Evolutionary conservation across 257 asterid genomes (phyloP), one percentile per base, ranked within the genome.

Genomic region (Jacaranda copaia): DNA sequence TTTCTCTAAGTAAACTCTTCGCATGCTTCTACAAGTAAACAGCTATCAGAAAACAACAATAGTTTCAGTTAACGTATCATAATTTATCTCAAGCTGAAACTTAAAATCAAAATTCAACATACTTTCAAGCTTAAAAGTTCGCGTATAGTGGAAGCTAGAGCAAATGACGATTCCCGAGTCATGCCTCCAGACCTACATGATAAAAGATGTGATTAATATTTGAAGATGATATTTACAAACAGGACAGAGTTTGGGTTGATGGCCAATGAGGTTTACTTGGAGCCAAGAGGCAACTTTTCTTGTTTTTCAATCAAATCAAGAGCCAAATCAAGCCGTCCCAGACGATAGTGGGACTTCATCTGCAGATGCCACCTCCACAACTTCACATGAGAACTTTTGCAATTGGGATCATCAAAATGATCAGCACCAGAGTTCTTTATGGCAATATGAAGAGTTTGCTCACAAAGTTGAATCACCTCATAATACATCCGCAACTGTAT

Each of bases 331-430:
- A 96, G 96, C 87, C 77, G 90, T 68, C 98, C 99, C 76, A 85
- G 80, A 81, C 89, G 91, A 84, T 83, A 96, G 67, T 87, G 78
- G 70, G 91, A 88, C 86, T 84, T 93, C 45, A 88, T 73, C 88
- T 87, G 93, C 69, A 93, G 85, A 70, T 48, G 79, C 93, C 96
- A 91, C 85, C 98, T 96, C 99, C 99, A 96, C 70, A 84, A 75
- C 67, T 76, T 89, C 77, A 76, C 77, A 62, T 81, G 78, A 74
- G 83, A 81, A 68, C 73, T 79, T 79, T 81, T 78, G 83, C 85
- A 59, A 40, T 74, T 73, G 25, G 58, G 56, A 81, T 80, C 85
- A 73, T 75, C 80, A 70, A 73, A 58, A 57, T 76, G 73, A 79
- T 56, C 80, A 62, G 73, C 70, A 79, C 75, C 74, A 71, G 80